Evolutionary conservation across 2,329 filamentous ascomycete genomes (phyloP).

Genomic region (Thelonectria blattea): DNA sequence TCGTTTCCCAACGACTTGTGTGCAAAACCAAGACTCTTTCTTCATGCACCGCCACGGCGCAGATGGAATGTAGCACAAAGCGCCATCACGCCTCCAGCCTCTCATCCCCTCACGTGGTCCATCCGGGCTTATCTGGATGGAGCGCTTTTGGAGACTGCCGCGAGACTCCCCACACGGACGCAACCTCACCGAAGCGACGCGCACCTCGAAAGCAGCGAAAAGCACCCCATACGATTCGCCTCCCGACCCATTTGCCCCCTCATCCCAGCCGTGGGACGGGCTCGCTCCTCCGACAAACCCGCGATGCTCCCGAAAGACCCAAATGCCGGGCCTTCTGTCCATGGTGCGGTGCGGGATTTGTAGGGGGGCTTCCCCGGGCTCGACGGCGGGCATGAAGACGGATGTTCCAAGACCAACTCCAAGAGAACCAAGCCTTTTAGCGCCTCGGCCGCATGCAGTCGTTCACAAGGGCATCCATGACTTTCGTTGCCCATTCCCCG

Average conservation of each 20-base stretch:
- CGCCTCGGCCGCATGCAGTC: slow-evolving; percentile 25
- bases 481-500: slow-evolving; percentile 30
- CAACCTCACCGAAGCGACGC: slow-evolving; percentile 5
- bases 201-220: background rate
- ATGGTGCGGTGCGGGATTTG: slow-evolving; percentile 13
- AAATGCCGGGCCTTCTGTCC: slow-evolving; percentile 1
- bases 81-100: slow-evolving; percentile 18
- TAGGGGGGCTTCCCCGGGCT: slow-evolving; percentile 6
- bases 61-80: background rate
- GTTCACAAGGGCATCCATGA: slow-evolving; percentile 22
- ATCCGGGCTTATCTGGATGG: slow-evolving; percentile 23
- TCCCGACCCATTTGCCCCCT: background rate
- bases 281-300: background rate
- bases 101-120: slow-evolving; percentile 33
- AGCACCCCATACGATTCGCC: background rate
- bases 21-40: background rate
- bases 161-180: slow-evolving; percentile 10
- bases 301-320: background rate
- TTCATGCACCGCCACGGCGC: slow-evolving; percentile 20
- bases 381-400: slow-evolving; percentile 1
- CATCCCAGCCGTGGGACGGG: background rate
- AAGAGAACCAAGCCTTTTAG: slow-evolving; percentile 34
- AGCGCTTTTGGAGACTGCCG: slow-evolving; percentile 3
- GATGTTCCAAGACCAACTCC: slow-evolving; percentile 14
- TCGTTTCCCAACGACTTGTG: too few species aligned